A percentile compares a stretch with the other conserved stretches of the same genome.
These are phyloP conservation scores for Arachis monticola DNA, from an alignment of 331 rosid species.

Conservation along the genomic window DNA sequence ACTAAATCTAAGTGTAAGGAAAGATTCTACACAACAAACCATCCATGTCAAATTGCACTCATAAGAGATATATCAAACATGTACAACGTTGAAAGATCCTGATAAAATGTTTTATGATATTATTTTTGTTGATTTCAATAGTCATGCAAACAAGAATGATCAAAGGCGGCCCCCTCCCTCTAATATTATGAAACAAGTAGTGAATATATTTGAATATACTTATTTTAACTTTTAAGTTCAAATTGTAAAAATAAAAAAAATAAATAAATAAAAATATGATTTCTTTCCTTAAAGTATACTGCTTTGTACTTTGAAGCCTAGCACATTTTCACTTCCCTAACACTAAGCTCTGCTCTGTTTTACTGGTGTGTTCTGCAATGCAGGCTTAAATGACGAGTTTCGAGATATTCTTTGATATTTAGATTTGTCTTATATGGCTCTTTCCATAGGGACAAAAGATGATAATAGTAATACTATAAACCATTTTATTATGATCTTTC, in stretches of 20 bases:
- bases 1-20: conserved; percentile 49
- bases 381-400: neutral
- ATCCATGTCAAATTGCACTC: conserved; percentile 47
- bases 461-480: too few species aligned
- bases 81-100: conserved; percentile 11
- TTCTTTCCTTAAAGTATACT: too few species aligned
- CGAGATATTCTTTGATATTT: neutral
- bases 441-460: too few species aligned
- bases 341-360: neutral
- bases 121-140: neutral
- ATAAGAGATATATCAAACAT: conserved; percentile 24
- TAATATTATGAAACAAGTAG: neutral
- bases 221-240: too few species aligned
- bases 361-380: neutral
- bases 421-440: neutral
- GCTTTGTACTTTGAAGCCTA: neutral
- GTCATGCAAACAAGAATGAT: neutral
- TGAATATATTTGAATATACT: too few species aligned
- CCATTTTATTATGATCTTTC: too few species aligned
- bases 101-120: conserved; percentile 27
- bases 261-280: too few species aligned
- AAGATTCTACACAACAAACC: conserved; percentile 43
- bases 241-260: too few species aligned
- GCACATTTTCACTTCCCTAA: neutral
- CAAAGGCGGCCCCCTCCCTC: neutral